Evolutionary conservation across 176 grass and related monocot species (phyloP).

Genomic region (Carex scoparia): DNA sequence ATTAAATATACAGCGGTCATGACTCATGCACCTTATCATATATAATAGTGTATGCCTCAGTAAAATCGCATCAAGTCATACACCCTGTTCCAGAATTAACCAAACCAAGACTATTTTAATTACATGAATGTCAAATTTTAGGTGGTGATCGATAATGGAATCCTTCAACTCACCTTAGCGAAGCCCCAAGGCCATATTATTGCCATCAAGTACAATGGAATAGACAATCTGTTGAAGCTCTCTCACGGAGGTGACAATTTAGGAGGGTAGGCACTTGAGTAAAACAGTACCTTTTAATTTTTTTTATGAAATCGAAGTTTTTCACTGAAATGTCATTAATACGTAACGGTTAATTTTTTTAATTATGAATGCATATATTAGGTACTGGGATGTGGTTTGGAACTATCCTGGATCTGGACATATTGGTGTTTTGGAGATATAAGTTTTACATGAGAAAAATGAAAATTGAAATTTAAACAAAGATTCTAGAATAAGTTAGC

Average conservation of each 20-base stretch:
- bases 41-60: not conserved
- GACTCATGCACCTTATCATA: not conserved
- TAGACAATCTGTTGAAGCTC: slow-evolving; percentile 37
- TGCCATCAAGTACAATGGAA: slow-evolving; percentile 46
- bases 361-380: slow-evolving; percentile 16
- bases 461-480: no score
- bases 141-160: slow-evolving; percentile 67
- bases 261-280: slow-evolving; percentile 30
- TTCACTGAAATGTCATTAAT: not conserved
- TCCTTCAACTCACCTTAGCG: slow-evolving; percentile 53
- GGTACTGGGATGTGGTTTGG: slow-evolving; percentile 68
- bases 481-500: no score
- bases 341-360: not conserved
- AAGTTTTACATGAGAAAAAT: not conserved
- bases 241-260: not conserved
- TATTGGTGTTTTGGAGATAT: slow-evolving; percentile 31
- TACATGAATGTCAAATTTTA: slow-evolving; percentile 7
- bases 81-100: not conserved
- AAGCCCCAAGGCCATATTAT: slow-evolving; percentile 51
- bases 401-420: slow-evolving; percentile 12
- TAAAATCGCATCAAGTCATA: not conserved
- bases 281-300: no score
- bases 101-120: not conserved
- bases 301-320: no score
- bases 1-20: no score